Conservation (phyloP, 768 basidiomycete genomes). For the Phaffia australis region DNA sequence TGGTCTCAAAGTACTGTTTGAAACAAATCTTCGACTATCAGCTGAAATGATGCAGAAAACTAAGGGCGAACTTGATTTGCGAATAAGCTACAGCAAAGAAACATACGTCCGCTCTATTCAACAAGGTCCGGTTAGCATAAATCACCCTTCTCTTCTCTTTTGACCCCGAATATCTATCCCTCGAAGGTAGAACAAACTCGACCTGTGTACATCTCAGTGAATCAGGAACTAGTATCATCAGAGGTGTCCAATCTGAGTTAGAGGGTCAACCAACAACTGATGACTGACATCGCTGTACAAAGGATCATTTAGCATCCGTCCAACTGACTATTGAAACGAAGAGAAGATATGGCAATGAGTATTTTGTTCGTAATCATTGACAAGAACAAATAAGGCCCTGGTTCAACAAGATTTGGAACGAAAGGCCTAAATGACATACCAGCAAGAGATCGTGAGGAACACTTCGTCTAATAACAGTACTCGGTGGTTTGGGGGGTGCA, state of each 20-base stretch:
- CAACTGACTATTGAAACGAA: slow-evolving; percentile 2
- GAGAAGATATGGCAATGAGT: too few species aligned
- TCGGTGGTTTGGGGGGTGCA: too few species aligned
- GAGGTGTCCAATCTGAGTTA: background rate
- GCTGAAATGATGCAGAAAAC: background rate
- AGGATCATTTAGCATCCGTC: slow-evolving; percentile 5
- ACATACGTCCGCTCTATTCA: slow-evolving; percentile 8
- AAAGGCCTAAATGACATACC: too few species aligned
- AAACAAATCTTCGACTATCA: background rate
- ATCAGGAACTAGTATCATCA: background rate
- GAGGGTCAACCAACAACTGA: background rate
- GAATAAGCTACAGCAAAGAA: too few species aligned
- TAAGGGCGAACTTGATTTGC: background rate
- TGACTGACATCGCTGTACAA: slow-evolving; percentile 12
- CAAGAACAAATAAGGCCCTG: too few species aligned
- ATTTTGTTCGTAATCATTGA: too few species aligned
- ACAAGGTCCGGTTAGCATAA: slow-evolving; percentile 19
- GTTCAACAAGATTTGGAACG: too few species aligned
- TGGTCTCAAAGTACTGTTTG: slow-evolving; percentile 20
- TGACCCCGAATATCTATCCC: background rate
- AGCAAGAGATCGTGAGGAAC: too few species aligned
- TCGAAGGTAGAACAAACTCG: slow-evolving; percentile 11
- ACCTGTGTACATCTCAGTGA: background rate
- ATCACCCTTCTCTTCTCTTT: background rate
- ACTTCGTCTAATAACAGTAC: too few species aligned